Conservation (phyloP, 345 rosid genomes). For the Citrus maxima region DNA sequence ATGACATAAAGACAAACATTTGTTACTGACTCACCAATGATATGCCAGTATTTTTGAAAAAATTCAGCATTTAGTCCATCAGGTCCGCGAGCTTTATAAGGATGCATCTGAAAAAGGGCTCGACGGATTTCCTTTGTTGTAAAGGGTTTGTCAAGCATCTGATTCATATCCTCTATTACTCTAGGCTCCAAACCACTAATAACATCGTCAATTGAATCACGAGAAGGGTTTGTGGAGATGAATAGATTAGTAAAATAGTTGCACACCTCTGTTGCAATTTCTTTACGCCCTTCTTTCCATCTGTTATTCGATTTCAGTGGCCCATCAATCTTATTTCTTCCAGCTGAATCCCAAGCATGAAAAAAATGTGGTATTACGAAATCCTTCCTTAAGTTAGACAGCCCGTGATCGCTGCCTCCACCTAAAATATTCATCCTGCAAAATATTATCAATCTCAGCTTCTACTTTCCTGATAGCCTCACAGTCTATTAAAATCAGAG, state of each 20-base stretch:
- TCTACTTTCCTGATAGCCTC: no score
- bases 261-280: background rate
- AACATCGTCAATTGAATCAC: background rate
- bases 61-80: background rate
- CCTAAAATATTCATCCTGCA: background rate
- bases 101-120: background rate
- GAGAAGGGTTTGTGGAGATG: background rate
- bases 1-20: no score
- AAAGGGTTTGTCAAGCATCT: background rate
- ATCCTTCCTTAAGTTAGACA: no score
- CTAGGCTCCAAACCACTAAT: background rate
- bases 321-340: background rate
- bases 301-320: background rate
- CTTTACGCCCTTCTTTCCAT: background rate
- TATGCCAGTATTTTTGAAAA: background rate
- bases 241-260: background rate
- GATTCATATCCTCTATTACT: background rate
- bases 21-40: background rate
- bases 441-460: no score
- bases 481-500: no score
- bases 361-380: no score
- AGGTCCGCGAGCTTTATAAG: background rate
- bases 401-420: background rate
- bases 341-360: no score
- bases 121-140: no score